Evolutionary conservation across 2,329 filamentous ascomycete species (phyloP), one percentile per base, ranked within the genome.

Genomic region (Epichloe scottii): DNA sequence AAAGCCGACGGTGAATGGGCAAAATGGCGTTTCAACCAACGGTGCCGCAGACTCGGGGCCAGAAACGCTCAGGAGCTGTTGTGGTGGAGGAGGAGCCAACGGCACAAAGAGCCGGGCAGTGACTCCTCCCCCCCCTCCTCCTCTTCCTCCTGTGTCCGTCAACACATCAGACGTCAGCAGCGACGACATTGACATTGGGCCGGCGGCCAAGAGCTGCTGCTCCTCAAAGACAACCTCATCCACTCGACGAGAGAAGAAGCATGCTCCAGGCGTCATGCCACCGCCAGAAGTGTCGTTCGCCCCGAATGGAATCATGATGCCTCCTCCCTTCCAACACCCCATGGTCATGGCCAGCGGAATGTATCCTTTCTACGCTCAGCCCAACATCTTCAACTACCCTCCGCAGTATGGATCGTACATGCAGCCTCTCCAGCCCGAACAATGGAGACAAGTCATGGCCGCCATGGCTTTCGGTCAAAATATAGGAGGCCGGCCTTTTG

Each of bases 341-440:
- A 61, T 69, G 26, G 58, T 63, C 45, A 63, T 72, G 58, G 61
- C 65, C 1, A 66, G 68, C 48, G 64, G 66, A 53, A 64, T 71
- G 54, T 70, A 68, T 54, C 60, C 64, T 6, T 71, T 68, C 58
- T 72, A 68, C 48, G 58, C 67, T 5, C 71, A 72, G 37, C 68
- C 69, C 2, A 72, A 69, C 15, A 63, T 77, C 15, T 78, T 75
- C 55, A 73, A 72, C 8, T 78, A 78, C 48, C 75, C 76, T 4
- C 67, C 75, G 3, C 70, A 75, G 21, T 77, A 75, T 58, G 76
- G 76, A 7, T 78, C 76, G 0, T 78, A 71, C 56, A 67, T 76
- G 55, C 75, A 78, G 47, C 76, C 76, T 4, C 66, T 79, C 10
- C 73, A 78, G 54, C 75, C 72, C n/a, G 67, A 72, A 14, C 74